phyloP scores from a whole-genome alignment of 1,139 yeast species.

The Candida sanyaensis region DNA sequence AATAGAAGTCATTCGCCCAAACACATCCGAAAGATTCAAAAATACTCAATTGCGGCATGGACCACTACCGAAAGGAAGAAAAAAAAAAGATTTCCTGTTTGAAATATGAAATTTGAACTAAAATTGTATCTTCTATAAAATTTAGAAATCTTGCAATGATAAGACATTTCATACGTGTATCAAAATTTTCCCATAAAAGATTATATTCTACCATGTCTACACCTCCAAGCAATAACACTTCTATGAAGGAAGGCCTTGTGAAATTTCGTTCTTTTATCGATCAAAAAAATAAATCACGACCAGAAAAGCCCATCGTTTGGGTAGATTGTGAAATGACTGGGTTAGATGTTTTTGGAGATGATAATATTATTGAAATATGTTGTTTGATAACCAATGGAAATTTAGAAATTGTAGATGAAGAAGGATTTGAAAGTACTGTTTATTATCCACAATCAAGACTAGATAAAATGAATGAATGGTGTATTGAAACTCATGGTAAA shows the following conservation, averaged over 20 bases:
- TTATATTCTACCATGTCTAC: not conserved
- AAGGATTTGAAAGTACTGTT: slow-evolving; percentile 80
- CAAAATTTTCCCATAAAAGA: not conserved
- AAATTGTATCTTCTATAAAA: too few relatives aligned
- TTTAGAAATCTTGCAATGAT: too few relatives aligned
- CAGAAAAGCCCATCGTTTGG: slow-evolving; percentile 65
- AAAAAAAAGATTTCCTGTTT: not conserved
- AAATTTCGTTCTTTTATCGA: not conserved
- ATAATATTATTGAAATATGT: slow-evolving; percentile 84
- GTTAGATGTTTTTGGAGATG: slow-evolving; percentile 65
- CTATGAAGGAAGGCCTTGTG: not conserved
- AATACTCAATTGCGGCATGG: too few relatives aligned
- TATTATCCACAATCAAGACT: slow-evolving; percentile 66
- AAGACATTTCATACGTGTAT: not conserved
- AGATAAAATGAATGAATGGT: slow-evolving; percentile 85
- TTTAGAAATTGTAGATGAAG: slow-evolving; percentile 63
- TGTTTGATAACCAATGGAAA: slow-evolving; percentile 86
- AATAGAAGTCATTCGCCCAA: not conserved
- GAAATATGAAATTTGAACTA: not conserved
- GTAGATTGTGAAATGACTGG: slow-evolving; percentile 93
- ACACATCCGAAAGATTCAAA: not conserved
- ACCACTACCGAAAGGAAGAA: not conserved
- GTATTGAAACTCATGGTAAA: slow-evolving; percentile 71
- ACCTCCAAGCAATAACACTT: too few relatives aligned
- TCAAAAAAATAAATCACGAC: not conserved